Percentiles rank a stretch among this genome's conserved stretches.
Evolutionary conservation across 1,139 yeast species (phyloP).

Genomic region (Debaryomyces coudertii): DNA sequence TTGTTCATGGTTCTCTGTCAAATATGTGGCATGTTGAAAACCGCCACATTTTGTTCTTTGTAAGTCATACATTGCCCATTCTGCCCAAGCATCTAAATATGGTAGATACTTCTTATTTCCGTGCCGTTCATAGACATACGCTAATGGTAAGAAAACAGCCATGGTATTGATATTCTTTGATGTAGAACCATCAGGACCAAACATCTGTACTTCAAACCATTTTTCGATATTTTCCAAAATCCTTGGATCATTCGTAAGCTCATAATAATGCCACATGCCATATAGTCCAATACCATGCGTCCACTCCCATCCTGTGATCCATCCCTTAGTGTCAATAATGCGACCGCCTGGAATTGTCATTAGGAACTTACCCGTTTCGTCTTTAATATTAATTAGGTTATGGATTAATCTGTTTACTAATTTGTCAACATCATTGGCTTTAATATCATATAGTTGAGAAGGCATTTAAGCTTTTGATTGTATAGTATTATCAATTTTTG

Average conservation of each 20-base stretch:
- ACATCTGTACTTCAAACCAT: constrained; percentile 33
- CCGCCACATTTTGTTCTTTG: constrained; percentile 36
- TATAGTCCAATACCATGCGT: constrained; percentile 37
- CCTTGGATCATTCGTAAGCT: constrained; percentile 24
- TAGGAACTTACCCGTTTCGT: constrained; percentile 31
- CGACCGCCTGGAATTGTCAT: constrained; percentile 36
- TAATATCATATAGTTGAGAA: neutral
- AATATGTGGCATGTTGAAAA: constrained; percentile 37
- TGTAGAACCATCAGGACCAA: constrained; percentile 32
- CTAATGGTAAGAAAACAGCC: constrained; percentile 35
- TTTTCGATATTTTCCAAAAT: constrained; percentile 25
- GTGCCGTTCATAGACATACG: constrained; percentile 29
- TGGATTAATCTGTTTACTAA: neutral
- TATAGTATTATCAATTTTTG: neutral
- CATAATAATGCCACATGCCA: constrained; percentile 40
- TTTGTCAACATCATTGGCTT: neutral
- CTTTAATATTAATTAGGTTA: constrained; percentile 25
- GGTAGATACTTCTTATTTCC: constrained; percentile 25
- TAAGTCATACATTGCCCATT: constrained; percentile 35
- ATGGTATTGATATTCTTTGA: constrained; percentile 38
- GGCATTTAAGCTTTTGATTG: neutral
- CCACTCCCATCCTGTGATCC: constrained; percentile 44
- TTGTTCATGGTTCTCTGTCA: constrained; percentile 31
- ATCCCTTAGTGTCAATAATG: constrained; percentile 37
- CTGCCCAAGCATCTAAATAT: constrained; percentile 36